phyloP scores from a whole-genome alignment of 345 rosid genomes.

The Gossypium ekmanianum region DNA sequence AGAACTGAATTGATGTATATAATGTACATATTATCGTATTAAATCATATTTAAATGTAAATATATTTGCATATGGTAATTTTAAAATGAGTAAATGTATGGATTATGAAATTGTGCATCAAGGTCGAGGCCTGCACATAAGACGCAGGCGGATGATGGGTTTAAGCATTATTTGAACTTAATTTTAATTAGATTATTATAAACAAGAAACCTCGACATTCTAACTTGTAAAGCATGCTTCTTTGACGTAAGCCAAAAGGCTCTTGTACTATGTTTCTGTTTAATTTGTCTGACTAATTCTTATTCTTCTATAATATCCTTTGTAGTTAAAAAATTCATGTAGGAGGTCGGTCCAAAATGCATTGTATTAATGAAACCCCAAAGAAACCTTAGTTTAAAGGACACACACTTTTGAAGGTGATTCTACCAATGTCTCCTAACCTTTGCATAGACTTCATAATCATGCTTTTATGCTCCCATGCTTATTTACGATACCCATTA shows the following conservation, averaged over 20 bases:
- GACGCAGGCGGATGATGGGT: background rate
- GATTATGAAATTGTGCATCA: background rate
- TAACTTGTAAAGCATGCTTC: constrained; percentile 30
- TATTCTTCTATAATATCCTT: background rate
- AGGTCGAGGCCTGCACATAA: background rate
- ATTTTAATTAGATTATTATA: constrained; percentile 6
- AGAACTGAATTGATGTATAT: background rate
- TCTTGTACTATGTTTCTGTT: background rate
- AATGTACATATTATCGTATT: no score
- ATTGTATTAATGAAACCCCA: constrained; percentile 20
- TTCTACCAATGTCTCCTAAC: background rate
- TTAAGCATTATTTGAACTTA: background rate
- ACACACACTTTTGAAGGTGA: background rate
- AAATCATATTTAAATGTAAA: no score
- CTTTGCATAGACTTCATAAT: constrained; percentile 13
- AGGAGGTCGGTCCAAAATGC: background rate
- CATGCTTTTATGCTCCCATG: constrained; percentile 14
- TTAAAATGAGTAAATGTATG: background rate
- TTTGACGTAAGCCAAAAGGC: constrained; percentile 22
- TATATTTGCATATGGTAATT: no score
- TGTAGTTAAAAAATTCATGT: no score
- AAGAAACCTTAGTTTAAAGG: constrained; percentile 6
- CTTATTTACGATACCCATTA: constrained; percentile 3
- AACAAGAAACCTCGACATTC: constrained; percentile 26
- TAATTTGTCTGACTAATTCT: background rate